Evolutionary conservation across 169 alveolate species (phyloP).

Genomic region (Plasmodium gallinaceum): DNA sequence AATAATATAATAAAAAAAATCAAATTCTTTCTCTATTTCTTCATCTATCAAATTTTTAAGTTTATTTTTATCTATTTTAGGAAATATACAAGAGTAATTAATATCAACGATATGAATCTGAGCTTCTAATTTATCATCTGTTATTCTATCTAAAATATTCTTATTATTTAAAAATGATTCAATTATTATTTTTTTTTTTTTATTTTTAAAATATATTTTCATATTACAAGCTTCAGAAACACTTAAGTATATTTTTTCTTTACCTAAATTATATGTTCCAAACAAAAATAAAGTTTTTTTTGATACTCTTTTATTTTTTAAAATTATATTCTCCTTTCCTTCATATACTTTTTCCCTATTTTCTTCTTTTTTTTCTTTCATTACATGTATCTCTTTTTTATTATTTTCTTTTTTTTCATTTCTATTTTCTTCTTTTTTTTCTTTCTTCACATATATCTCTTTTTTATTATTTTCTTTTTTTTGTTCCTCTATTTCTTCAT

Average conservation of each 20-base stretch:
- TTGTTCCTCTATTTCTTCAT: neutral
- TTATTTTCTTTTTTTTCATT: neutral
- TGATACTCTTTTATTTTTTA: neutral
- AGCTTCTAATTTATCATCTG: conserved; percentile 72
- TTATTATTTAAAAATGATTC: conserved; percentile 41
- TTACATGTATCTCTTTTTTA: neutral
- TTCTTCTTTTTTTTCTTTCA: neutral
- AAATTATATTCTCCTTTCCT: neutral
- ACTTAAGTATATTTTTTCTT: conserved; percentile 66
- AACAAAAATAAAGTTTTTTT: conserved; percentile 69
- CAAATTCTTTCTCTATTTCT: conserved; percentile 73
- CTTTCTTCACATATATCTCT: neutral
- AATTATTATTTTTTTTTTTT: conserved; percentile 41
- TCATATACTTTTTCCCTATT: neutral
- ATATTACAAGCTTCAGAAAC: conserved; percentile 74
- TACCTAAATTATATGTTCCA: conserved; percentile 74
- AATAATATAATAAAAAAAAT: conserved; percentile 60
- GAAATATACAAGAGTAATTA: conserved; percentile 60
- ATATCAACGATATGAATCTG: conserved; percentile 73
- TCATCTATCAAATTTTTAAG: conserved; percentile 51
- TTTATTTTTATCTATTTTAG: conserved; percentile 62
- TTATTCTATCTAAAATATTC: conserved; percentile 48
- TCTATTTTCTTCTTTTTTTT: neutral
- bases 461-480: neutral
- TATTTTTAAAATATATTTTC: conserved; percentile 57